A percentile compares a stretch with the other conserved stretches of the same genome.
Conservation (phyloP, 306 rosid genomes). For the Fragaria ananassa region DNA sequence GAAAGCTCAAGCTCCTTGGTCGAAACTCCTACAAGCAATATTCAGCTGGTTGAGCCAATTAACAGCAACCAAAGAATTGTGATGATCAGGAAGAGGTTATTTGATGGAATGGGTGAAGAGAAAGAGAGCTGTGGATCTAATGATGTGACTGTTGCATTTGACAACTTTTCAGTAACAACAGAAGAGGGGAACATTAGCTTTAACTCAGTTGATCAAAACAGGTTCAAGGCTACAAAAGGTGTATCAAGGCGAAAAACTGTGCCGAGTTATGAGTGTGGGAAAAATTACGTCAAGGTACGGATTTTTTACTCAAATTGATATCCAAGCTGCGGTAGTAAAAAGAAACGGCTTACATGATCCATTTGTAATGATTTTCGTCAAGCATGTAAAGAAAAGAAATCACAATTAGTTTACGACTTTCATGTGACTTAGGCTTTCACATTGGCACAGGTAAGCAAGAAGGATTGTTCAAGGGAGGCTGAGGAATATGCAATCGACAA, state of each 20-base stretch:
- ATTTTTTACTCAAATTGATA: not conserved
- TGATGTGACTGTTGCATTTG: conserved; percentile 63
- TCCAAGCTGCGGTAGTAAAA: not conserved
- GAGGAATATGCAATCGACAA: conserved; percentile 36
- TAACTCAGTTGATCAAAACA: conserved; percentile 32
- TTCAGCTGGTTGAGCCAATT: conserved; percentile 37
- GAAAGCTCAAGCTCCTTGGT: conserved; percentile 50
- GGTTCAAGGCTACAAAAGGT: conserved; percentile 44
- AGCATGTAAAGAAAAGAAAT: not conserved
- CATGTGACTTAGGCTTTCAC: conserved; percentile 14
- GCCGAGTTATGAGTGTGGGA: conserved; percentile 47
- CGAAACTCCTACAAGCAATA: conserved; percentile 41
- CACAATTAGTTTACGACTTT: not conserved
- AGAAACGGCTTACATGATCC: not conserved
- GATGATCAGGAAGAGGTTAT: conserved; percentile 35
- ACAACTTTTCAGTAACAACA: conserved; percentile 38
- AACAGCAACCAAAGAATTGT: conserved; percentile 28
- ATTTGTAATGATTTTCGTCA: not conserved
- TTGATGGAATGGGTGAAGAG: conserved; percentile 61
- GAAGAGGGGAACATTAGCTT: conserved; percentile 30
- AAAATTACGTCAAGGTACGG: conserved; percentile 50
- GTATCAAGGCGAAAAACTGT: conserved; percentile 54
- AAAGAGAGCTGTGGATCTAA: conserved; percentile 94
- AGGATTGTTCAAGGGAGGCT: conserved; percentile 33
- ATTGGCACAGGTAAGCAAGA: conserved; percentile 43